Conservation (phyloP, 2,329 filamentous ascomycete genomes). For the Rosellinia necatrix region DNA sequence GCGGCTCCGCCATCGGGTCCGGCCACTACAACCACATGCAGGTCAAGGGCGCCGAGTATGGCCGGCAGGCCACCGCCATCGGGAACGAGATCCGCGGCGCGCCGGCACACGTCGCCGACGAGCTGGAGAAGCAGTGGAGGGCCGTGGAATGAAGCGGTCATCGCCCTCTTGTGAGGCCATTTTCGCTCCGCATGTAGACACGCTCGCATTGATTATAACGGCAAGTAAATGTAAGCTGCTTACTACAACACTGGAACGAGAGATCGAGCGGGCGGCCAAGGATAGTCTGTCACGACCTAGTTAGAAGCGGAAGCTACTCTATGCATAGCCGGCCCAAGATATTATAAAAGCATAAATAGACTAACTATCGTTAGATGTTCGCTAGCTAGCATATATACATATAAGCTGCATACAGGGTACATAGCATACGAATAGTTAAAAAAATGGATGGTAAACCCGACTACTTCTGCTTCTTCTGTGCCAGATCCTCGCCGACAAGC, state of each 20-base stretch:
- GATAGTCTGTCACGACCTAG: too few species aligned
- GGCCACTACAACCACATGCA: conserved; percentile 20
- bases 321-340: too few species aligned
- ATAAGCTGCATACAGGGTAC: not conserved
- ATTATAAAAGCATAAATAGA: not conserved
- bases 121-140: conserved; percentile 16
- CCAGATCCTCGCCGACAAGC: conserved; percentile 33
- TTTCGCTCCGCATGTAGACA: too few species aligned
- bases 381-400: not conserved
- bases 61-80: conserved; percentile 9
- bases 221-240: too few species aligned
- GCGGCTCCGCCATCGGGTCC: conserved; percentile 5
- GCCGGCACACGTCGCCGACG: conserved; percentile 9
- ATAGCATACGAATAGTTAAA: not conserved
- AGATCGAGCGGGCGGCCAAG: too few species aligned
- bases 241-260: too few species aligned
- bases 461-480: conserved; percentile 34
- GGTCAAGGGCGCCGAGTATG: conserved; percentile 20
- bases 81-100: conserved; percentile 12
- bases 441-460: not conserved
- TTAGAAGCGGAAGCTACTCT: too few species aligned
- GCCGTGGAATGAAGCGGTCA: conserved; percentile 21
- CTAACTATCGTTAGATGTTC: not conserved
- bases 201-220: too few species aligned
- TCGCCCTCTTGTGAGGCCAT: too few species aligned